Evolutionary conservation across 345 rosid genomes (phyloP).

Genomic region (Fremontodendron californicum): DNA sequence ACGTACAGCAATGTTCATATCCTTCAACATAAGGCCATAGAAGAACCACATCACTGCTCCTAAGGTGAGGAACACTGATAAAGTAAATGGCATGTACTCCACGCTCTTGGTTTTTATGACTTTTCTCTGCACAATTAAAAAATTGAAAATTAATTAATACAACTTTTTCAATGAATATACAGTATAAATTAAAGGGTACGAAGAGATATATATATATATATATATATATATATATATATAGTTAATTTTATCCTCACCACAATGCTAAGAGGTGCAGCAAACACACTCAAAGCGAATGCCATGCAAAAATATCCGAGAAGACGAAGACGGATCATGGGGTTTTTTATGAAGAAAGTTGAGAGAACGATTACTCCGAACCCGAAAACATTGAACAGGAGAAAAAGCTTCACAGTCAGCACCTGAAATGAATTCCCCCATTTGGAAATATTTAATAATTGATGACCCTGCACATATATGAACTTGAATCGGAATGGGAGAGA

Average conservation of each 20-base stretch:
- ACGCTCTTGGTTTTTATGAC: constrained; percentile 75
- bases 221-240: too few species aligned
- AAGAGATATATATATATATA: too few species aligned
- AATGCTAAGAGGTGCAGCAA: constrained; percentile 79
- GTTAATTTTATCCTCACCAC: constrained; percentile 43
- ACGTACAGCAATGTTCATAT: constrained; percentile 67
- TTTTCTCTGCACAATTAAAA: constrained; percentile 49
- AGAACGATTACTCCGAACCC: too few species aligned
- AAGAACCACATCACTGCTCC: constrained; percentile 88
- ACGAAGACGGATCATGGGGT: constrained; percentile 31
- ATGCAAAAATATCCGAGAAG: constrained; percentile 77
- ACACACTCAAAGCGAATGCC: constrained; percentile 59
- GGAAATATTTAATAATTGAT: background rate
- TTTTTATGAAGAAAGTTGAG: constrained; percentile 37
- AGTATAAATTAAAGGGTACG: too few species aligned
- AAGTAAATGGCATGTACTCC: constrained; percentile 71
- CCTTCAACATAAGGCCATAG: constrained; percentile 61
- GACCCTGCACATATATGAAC: background rate
- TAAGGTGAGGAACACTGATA: constrained; percentile 73
- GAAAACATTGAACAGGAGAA: constrained; percentile 43
- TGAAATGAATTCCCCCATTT: constrained; percentile 22
- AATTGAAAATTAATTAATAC: background rate
- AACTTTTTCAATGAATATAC: too few species aligned
- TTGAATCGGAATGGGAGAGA: too few species aligned
- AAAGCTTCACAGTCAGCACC: constrained; percentile 45